Evolutionary conservation across 2,329 filamentous ascomycete species (phyloP).

Genomic region (Daldinia sp.): DNA sequence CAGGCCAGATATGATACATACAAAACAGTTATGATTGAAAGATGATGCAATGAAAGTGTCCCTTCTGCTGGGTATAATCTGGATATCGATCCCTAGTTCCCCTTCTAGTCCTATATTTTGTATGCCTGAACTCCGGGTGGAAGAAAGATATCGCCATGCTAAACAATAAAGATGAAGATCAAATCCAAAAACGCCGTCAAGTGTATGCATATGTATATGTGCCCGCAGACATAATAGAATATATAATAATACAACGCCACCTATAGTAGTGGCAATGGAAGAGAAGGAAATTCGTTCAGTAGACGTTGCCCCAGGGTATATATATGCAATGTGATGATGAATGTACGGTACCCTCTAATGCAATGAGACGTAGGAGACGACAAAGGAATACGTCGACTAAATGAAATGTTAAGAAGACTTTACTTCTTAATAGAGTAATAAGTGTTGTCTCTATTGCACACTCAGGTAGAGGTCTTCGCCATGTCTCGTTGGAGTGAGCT

Average conservation of each 20-base stretch:
- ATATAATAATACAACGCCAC: slow-evolving; percentile 10
- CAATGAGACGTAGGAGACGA: slow-evolving; percentile 5
- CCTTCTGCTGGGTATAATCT: slow-evolving; percentile 6
- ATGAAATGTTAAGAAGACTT: neutral
- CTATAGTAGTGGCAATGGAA: neutral
- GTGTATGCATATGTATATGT: slow-evolving; percentile 2
- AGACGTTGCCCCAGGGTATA: slow-evolving; percentile 11
- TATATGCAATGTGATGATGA: slow-evolving; percentile 8
- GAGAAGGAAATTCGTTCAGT: slow-evolving; percentile 10
- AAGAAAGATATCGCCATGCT: neutral
- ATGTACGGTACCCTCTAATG: slow-evolving; percentile 5
- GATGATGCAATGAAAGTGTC: slow-evolving; percentile 5
- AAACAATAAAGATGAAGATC: neutral
- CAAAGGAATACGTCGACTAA: neutral
- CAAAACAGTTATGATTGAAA: slow-evolving; percentile 12
- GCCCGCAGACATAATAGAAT: slow-evolving; percentile 11
- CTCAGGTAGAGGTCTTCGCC: slow-evolving; percentile 74
- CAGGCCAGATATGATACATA: slow-evolving; percentile 6
- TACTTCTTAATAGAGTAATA: neutral
- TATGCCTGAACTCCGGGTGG: neutral
- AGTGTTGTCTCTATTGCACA: slow-evolving; percentile 57
- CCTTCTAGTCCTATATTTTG: slow-evolving; percentile 13
- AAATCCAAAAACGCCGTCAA: slow-evolving; percentile 1
- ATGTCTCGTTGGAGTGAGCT: slow-evolving; percentile 73
- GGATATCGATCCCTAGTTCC: slow-evolving; percentile 1